Percentiles rank a stretch among this genome's conserved stretches.
Evolutionary conservation across 805 yeast species (phyloP).

Genomic region (Ogataea saltuana): DNA sequence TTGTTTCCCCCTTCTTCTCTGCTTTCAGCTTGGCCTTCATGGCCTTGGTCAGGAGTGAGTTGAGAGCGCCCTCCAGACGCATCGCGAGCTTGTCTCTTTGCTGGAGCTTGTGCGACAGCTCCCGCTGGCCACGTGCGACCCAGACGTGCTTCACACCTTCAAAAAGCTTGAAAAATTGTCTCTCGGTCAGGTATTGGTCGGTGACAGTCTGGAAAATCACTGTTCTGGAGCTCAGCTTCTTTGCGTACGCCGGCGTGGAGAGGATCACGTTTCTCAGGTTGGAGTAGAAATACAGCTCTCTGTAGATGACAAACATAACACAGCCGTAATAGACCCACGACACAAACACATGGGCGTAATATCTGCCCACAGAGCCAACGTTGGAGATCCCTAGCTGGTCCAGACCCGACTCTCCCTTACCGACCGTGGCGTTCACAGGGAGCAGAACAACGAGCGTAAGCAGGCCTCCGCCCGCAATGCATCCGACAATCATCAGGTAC

Average conservation of each 20-base stretch:
- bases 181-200: conserved; percentile 66
- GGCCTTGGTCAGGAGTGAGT: conserved; percentile 57
- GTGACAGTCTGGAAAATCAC: conserved; percentile 86
- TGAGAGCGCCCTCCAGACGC: conserved; percentile 68
- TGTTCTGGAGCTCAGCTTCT: conserved; percentile 72
- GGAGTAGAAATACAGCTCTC: conserved; percentile 78
- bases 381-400: conserved; percentile 80
- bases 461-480: conserved; percentile 56
- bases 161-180: conserved; percentile 71
- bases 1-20: conserved; percentile 59
- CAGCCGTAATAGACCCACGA: conserved; percentile 78
- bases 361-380: conserved; percentile 57
- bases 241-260: conserved; percentile 79
- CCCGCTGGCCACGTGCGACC: conserved; percentile 65
- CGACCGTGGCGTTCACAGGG: conserved; percentile 79
- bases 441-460: conserved; percentile 66
- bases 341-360: conserved; percentile 82
- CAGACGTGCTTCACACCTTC: conserved; percentile 82
- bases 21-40: conserved; percentile 62
- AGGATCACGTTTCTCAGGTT: conserved; percentile 76
- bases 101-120: conserved; percentile 54
- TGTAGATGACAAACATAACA: conserved; percentile 69
- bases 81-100: conserved; percentile 60
- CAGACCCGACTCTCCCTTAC: conserved; percentile 63
- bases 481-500: conserved; percentile 60